phyloP scores from a whole-genome alignment of 108 stramenopile genomes.

The Skeletonema grethae region DNA sequence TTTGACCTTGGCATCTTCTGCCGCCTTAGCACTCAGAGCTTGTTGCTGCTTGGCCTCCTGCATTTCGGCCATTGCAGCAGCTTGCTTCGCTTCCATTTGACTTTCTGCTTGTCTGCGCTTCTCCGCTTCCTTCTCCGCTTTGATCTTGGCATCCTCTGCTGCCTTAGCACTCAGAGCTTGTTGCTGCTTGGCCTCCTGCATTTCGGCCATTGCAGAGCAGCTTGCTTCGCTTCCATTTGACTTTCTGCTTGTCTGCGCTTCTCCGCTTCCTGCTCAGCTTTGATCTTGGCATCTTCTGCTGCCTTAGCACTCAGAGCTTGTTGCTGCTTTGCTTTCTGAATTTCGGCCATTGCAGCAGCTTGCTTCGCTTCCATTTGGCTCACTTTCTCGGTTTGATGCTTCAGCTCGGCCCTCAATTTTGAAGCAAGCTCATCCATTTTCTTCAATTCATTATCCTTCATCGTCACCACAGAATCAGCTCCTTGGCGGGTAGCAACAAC shows the following conservation, averaged over 20 bases:
- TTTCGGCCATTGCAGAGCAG: background rate
- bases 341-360: background rate
- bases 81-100: constrained; percentile 1
- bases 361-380: background rate
- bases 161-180: background rate
- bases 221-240: constrained; percentile 7
- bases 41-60: constrained; percentile 4
- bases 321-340: constrained; percentile 2
- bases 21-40: background rate
- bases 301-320: background rate
- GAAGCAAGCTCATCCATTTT: constrained; percentile 26
- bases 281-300: background rate
- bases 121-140: background rate
- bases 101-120: background rate
- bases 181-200: constrained; percentile 4
- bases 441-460: constrained; percentile 15
- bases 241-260: background rate
- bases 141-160: background rate
- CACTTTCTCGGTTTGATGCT: background rate
- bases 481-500: background rate
- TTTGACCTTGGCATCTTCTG: background rate
- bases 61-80: background rate
- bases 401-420: constrained; percentile 10
- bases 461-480: constrained; percentile 1
- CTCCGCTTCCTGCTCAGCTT: background rate